Evolutionary conservation across 2,329 filamentous ascomycete genomes (phyloP), one percentile per base, ranked within the genome.

Genomic region (Penicillium corylophilum): DNA sequence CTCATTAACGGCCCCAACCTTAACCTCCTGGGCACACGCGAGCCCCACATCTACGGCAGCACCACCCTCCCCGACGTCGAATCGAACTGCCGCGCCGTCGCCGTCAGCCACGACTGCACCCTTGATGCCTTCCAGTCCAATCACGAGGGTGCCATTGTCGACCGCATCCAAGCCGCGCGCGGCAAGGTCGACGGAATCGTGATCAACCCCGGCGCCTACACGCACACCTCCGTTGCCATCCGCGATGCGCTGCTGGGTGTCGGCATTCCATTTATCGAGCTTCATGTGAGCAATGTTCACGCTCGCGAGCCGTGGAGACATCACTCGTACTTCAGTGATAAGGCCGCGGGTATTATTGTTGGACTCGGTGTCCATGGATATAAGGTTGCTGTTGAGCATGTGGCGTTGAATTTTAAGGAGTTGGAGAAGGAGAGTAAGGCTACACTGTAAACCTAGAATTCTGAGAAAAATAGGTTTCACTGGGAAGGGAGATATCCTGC

Each of bases 1-100:
- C 78, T 90, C 59, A 84, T 91, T 75, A 90, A 90, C 71, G 88
- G 88, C n/a, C 87, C 88, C 28, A 92, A 92, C 70, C 85, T 92
- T 62, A 91, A 91, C 73, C 84, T 92, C 44, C 81, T 92, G 26
- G 88, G 88, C 31, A 86, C 82, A 12, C 80, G 89, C 20, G 88
- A 93, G 68, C 88, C 88, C 15, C 74, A 83, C 24, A 80, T 90
- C 63, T 91, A 92, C 74, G 88, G 88, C 65, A 78, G 76, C 54
- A 84, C 83, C 0, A 90, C 87, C 0, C 82, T 92, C 12, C 45
- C 75, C 18, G 82, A 89, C 58, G 79, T 92, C 15, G 77, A 83
- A 42, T 53, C 69, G 2, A 60, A 73, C 9, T 80, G 81, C 22
- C 64, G 74, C 44, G 54, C 72, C 0, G 82, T 85, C 54, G 82